A percentile compares a stretch with the other conserved stretches of the same genome.
Conservation (phyloP, 306 rosid genomes). For the Prunus kanzakura region DNA sequence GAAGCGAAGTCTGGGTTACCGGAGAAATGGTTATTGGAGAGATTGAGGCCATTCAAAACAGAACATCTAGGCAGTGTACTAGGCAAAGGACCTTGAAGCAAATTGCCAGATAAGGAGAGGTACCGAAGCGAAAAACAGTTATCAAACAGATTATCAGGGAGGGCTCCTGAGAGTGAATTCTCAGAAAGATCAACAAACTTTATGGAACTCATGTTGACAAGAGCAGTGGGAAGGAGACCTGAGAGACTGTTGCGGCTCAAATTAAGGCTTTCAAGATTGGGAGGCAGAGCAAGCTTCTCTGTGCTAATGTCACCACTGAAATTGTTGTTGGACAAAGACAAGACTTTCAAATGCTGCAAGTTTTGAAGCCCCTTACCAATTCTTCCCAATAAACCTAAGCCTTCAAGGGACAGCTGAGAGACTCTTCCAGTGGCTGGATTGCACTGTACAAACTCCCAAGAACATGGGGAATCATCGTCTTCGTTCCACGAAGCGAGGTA, state of each 20-base stretch:
- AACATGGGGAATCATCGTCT: constrained; percentile 69
- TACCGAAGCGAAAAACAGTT: constrained; percentile 46
- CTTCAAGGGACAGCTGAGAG: constrained; percentile 49
- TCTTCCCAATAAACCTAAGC: constrained; percentile 57
- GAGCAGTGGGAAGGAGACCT: constrained; percentile 47
- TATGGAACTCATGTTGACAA: constrained; percentile 49
- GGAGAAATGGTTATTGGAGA: constrained; percentile 57
- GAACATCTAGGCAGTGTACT: constrained; percentile 49
- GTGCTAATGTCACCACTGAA: constrained; percentile 49
- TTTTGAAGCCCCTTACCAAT: constrained; percentile 79
- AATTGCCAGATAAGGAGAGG: constrained; percentile 58
- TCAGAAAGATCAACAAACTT: constrained; percentile 68
- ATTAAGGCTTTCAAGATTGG: constrained; percentile 44
- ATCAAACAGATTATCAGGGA: constrained; percentile 47
- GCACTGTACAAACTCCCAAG: constrained; percentile 66
- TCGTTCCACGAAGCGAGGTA: constrained; percentile 81
- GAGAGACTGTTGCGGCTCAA: constrained; percentile 65
- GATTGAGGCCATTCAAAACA: constrained; percentile 53
- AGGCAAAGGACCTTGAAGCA: constrained; percentile 67
- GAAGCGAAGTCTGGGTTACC: constrained; percentile 47
- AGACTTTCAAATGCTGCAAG: constrained; percentile 54
- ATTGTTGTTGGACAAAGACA: constrained; percentile 71
- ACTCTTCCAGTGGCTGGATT: constrained; percentile 52
- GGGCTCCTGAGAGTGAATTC: constrained; percentile 57
- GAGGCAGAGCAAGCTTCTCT: constrained; percentile 47